Percentiles rank a stretch among this genome's conserved stretches.
Evolutionary conservation across 192 early-diverging fungal species (phyloP).

Genomic region (Linnemannia exigua): DNA sequence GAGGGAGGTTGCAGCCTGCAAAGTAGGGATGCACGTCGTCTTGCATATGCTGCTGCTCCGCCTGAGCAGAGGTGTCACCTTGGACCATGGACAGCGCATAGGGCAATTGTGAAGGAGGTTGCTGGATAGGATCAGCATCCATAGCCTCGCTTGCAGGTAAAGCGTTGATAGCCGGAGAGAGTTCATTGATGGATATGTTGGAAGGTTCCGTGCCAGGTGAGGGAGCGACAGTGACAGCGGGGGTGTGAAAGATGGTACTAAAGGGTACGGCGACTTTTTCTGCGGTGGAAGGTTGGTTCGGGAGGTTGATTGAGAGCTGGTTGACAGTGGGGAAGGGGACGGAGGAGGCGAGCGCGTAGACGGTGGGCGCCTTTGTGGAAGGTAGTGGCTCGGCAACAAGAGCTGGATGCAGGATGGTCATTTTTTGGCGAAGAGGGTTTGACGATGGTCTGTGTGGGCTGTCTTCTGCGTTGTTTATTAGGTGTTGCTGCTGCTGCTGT

Average conservation of each 20-base stretch:
- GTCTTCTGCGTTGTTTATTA: not conserved
- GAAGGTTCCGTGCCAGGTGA: not conserved
- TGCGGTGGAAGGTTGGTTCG: not conserved
- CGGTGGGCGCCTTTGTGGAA: slow-evolving; percentile 15
- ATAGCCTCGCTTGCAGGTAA: not conserved
- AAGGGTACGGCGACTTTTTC: slow-evolving; percentile 33
- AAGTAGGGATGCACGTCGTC: slow-evolving; percentile 23
- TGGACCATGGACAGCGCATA: not conserved
- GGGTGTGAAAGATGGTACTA: slow-evolving; percentile 19
- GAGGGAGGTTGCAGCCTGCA: not conserved
- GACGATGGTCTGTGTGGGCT: not conserved
- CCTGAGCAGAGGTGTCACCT: no score
- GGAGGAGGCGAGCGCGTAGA: slow-evolving; percentile 32
- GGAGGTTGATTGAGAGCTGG: slow-evolving; percentile 22
- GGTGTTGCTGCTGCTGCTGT: not conserved
- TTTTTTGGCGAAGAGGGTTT: slow-evolving; percentile 11
- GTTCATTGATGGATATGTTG: not conserved
- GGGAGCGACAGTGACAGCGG: not conserved
- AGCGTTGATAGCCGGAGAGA: not conserved
- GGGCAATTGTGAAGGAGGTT: not conserved
- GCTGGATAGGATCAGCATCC: not conserved
- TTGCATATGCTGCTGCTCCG: not conserved
- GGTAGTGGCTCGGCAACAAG: slow-evolving; percentile 3
- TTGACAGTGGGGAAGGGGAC: slow-evolving; percentile 36
- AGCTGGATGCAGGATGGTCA: slow-evolving; percentile 30